Evolutionary conservation across 2,329 filamentous ascomycete species (phyloP).

Genomic region (Chrysosporium queenslandicum): DNA sequence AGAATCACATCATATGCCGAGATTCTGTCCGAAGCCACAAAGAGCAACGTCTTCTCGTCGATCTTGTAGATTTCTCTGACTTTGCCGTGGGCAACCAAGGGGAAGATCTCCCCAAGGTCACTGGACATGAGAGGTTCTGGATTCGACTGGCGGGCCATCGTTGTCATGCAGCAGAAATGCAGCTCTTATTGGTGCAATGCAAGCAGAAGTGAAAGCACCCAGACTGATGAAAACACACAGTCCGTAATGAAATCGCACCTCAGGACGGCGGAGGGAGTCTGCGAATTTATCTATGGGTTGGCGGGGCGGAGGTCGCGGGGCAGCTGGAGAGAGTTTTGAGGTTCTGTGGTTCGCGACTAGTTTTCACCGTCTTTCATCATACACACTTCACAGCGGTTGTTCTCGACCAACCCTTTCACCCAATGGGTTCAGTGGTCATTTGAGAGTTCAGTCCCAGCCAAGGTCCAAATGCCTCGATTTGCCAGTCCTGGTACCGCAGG

Average conservation of each 20-base stretch:
- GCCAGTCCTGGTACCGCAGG: background rate
- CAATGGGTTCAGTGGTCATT: background rate
- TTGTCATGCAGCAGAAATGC: background rate
- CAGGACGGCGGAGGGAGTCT: background rate
- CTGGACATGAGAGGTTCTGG: slow-evolving; percentile 24
- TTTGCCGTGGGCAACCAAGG: slow-evolving; percentile 54
- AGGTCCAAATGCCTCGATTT: background rate
- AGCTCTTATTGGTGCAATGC: background rate
- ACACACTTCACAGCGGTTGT: background rate
- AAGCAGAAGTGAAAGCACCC: background rate
- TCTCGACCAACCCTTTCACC: background rate
- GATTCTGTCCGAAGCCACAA: slow-evolving; percentile 80
- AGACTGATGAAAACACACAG: background rate
- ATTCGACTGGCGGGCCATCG: background rate
- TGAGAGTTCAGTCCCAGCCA: background rate
- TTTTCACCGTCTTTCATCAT: background rate
- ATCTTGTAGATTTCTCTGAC: slow-evolving; percentile 73
- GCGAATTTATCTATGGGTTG: background rate
- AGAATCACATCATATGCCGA: slow-evolving; percentile 92
- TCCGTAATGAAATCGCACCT: background rate
- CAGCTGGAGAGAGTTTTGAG: slow-evolving; percentile 1
- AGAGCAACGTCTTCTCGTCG: slow-evolving; percentile 61
- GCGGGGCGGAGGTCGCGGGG: slow-evolving; percentile 8
- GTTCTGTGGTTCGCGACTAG: slow-evolving; percentile 2
- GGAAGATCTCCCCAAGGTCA: slow-evolving; percentile 37